Evolutionary conservation across 805 yeast genomes (phyloP), one percentile per base, ranked within the genome.

Genomic region (Candida takata): DNA sequence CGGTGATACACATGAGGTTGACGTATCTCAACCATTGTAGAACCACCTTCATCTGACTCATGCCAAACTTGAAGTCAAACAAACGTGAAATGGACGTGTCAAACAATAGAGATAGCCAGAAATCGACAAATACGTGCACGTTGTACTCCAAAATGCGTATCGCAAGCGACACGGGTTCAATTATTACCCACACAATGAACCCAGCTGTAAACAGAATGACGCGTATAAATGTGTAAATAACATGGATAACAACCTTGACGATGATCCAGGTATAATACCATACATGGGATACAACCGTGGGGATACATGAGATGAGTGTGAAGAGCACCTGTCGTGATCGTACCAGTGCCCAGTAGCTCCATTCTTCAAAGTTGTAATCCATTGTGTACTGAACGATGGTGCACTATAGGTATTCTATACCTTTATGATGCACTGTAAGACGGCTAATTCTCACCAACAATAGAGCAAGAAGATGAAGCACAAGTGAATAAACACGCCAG

Each of bases 21-120:
- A 49, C 27, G 30, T 42, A 48, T 24, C 48, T 43, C 2, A 51
- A 23, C 49, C 52, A 48, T 20, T 49, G 43, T 11, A 45, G 44
- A 15, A 48, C 17, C 5, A 51, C 31, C 16, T 40, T 43, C 18
- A 51, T 28, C 24, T 47, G 48, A 3, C 33, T 34, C 9, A 40
- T 23, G 0, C 52, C 48, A 31, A 45, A 42, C 24, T 49, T 48
- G 2, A 37, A 12, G 1, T 30, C 39, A 12, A 49, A 20, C 0
- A 51, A 29, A 5, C 42, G 21, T 18, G 45, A 49, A 10, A 51
- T 17, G 24, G 29, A 33, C 0, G 49, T 47, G 19, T 40, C 37
- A 20, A 51, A 49, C 1, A 51, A 21, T 5, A 47, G 19, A 2
- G 20, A 16, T 4, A 51, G 38, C 41, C 51, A 42, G 4, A 51